Percentiles rank a stretch among this genome's conserved stretches.
phyloP scores from a whole-genome alignment of 1,139 yeast species.

The Magnusiomyces magnusii region DNA sequence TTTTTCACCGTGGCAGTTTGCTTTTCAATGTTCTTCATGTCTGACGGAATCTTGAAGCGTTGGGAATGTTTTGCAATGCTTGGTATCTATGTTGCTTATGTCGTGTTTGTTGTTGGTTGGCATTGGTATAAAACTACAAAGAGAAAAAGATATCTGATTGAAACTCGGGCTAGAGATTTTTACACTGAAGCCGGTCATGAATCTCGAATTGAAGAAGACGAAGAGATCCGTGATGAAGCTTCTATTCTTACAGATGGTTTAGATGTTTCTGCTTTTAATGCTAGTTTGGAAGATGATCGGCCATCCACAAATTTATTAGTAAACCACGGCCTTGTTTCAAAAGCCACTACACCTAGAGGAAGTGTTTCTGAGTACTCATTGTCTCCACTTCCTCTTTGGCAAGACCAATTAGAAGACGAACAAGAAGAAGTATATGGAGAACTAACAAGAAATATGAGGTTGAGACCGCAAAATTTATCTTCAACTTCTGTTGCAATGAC shows the following conservation, averaged over 20 bases:
- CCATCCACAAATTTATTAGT: neutral
- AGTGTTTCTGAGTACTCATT: neutral
- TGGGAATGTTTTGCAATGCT: conserved; percentile 45
- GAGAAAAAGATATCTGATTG: conserved; percentile 22
- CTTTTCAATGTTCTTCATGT: conserved; percentile 38
- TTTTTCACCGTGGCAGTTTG: conserved; percentile 46
- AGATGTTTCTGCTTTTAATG: conserved; percentile 17
- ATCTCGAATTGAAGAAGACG: conserved; percentile 20
- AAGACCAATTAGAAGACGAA: conserved; percentile 20
- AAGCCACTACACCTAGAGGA: neutral
- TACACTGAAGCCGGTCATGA: conserved; percentile 27
- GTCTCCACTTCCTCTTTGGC: conserved; percentile 9
- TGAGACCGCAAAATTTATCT: conserved; percentile 14
- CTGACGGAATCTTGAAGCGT: conserved; percentile 41
- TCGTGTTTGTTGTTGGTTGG: conserved; percentile 41
- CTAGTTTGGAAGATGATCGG: neutral
- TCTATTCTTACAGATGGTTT: conserved; percentile 20
- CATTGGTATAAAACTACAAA: conserved; percentile 32
- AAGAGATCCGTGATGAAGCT: conserved; percentile 19
- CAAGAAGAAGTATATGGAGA: conserved; percentile 27
- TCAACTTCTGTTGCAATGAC: neutral
- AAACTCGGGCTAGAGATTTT: conserved; percentile 25
- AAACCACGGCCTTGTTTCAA: neutral
- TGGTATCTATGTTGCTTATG: conserved; percentile 47
- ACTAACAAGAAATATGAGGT: conserved; percentile 27